Conservation (phyloP, 108 stramenopile species). For the Pelagomonas calceolata region DNA sequence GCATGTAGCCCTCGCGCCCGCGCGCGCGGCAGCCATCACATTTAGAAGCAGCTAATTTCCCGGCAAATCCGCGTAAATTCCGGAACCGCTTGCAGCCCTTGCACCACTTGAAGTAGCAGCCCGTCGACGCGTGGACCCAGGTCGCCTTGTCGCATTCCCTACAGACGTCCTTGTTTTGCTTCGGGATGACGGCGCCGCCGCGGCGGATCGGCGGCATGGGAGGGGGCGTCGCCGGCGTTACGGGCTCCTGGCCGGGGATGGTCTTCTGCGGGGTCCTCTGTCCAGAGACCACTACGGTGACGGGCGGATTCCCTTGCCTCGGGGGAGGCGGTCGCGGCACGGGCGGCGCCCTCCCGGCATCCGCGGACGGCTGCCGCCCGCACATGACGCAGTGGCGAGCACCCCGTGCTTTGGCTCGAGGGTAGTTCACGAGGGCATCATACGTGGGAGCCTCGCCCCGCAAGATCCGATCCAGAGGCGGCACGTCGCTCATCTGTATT, state of each 20-base stretch:
- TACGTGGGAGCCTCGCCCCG: background rate
- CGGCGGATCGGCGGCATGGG: too few relatives aligned
- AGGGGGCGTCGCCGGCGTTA: background rate
- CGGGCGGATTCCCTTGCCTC: background rate
- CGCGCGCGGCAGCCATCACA: slow-evolving; percentile 26
- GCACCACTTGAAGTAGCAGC: slow-evolving; percentile 24
- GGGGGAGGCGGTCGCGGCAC: background rate
- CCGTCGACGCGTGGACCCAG: slow-evolving; percentile 10
- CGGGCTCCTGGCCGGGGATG: background rate
- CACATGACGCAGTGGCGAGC: slow-evolving; percentile 9
- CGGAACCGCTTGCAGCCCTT: slow-evolving; percentile 32
- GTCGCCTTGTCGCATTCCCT: slow-evolving; percentile 23
- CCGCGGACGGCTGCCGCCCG: background rate
- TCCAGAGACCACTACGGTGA: background rate
- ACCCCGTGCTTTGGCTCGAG: slow-evolving; percentile 2
- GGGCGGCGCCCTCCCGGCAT: background rate
- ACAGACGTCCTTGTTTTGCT: too few relatives aligned
- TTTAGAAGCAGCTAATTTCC: slow-evolving; percentile 16
- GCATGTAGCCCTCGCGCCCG: slow-evolving; percentile 19
- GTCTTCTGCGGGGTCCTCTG: background rate
- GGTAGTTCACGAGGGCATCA: slow-evolving; percentile 11
- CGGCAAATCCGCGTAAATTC: slow-evolving; percentile 9
- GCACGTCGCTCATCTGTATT: background rate
- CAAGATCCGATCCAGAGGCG: background rate
- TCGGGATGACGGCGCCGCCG: background rate